Base-by-base conservation (phyloP, 805 yeast genomes). In the Lipomyces oligophaga region DNA sequence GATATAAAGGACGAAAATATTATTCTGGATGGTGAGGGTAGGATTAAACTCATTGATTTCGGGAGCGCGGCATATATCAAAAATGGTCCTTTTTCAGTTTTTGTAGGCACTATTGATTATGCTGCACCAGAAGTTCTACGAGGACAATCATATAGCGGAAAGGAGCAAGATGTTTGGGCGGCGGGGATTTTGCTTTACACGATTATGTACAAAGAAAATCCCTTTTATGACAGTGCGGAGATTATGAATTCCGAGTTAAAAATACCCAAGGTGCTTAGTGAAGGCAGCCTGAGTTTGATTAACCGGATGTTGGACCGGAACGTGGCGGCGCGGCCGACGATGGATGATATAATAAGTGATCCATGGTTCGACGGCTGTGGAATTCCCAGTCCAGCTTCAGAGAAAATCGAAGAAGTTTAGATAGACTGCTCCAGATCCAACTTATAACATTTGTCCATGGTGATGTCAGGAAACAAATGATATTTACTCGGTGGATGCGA, bases 151-250 rank as follows among this genome's bases (percentile, higher is more conserved):
- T 93, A 90, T 61, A 87, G 80, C 41, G 98, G 98, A 19, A 83
- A 79, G 63, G 90, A 95, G 2, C 98, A 93, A 65, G 98, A 93
- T 67, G 82, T 89, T 1, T 93, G 98, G 98, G 96, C 97, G 0
- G 72, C 90, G 62, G 98, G 98, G 2, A 85, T 93, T 19, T 69
- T 93, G 47, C 69, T 93, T 19, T 93, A 89, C 67, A 93, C 97
- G 0, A 77, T 93, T 61, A 74, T 90, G 5, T 93, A 83, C 72
- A 86, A 89, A 62, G 97, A 93, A 63, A 89, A 90, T 60, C 98
- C 98, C 6, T 93, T 90, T 60, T 86, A 87, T 65, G 88, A 86
- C 62, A 94, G 89, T 39, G 97, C 90, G 65, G 97, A 89, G 64
- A 93, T 93, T 43, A 79, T 89, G 78, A 96, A 87, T 56, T 96